A percentile compares a stretch with the other conserved stretches of the same genome.
These are phyloP conservation scores for Fagus sylvatica DNA, from an alignment of 306 rosid species.

Conservation along the genomic window DNA sequence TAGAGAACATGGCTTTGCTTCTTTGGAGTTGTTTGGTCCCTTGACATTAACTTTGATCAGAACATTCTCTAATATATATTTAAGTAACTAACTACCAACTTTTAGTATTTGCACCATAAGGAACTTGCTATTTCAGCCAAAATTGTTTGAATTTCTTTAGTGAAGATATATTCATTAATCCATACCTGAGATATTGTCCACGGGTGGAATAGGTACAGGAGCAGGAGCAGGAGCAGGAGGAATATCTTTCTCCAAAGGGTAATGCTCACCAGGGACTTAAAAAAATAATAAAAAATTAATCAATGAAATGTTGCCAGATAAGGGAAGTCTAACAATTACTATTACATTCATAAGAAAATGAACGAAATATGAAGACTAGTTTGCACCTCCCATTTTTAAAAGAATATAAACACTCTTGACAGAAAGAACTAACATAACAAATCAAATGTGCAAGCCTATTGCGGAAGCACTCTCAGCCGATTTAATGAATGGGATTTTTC, in stretches of 20 bases:
- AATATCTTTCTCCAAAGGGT: constrained; percentile 54
- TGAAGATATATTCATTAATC: constrained; percentile 18
- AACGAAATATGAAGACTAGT: not conserved
- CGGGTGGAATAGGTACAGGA: constrained; percentile 57
- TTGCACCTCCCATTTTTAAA: not conserved
- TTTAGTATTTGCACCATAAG: not conserved
- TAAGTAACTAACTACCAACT: not conserved
- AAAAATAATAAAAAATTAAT: constrained; percentile 15
- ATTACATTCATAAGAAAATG: constrained; percentile 9
- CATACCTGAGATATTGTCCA: constrained; percentile 55
- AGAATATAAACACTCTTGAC: not conserved
- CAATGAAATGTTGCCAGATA: not conserved
- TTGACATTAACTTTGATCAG: constrained; percentile 6
- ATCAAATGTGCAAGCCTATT: not conserved
- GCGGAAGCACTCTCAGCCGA: not conserved
- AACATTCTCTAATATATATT: not conserved
- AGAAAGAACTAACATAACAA: not conserved
- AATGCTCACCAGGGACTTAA: constrained; percentile 95
- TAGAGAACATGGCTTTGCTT: not conserved
- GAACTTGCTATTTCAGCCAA: not conserved
- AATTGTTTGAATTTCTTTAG: not conserved
- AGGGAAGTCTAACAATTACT: not conserved
- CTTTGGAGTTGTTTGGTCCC: not conserved
- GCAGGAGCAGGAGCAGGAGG: constrained; percentile 63
- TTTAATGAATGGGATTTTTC: not conserved